Evolutionary conservation across 2,329 filamentous ascomycete genomes (phyloP).

Genomic region (Hyphodiscus sp.): DNA sequence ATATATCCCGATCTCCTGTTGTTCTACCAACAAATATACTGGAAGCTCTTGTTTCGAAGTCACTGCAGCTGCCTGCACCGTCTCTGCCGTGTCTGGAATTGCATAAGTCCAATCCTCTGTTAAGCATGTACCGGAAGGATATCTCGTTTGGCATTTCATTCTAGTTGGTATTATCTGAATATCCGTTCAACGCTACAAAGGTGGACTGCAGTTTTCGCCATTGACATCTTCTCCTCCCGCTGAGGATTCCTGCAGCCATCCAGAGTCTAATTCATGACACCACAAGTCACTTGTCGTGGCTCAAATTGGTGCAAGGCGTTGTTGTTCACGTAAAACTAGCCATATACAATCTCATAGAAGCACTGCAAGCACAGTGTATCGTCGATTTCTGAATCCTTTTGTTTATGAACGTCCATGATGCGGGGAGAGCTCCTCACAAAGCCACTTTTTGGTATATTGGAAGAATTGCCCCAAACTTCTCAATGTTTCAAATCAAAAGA

Average conservation of each 20-base stretch:
- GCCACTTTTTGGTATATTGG: not conserved
- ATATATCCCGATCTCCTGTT: not conserved
- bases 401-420: not conserved
- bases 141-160: not conserved
- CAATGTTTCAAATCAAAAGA: not conserved
- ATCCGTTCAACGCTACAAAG: constrained; percentile 7
- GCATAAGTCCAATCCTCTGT: not conserved
- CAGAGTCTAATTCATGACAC: constrained; percentile 4
- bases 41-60: not conserved
- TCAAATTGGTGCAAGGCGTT: not conserved
- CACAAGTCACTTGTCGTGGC: not conserved
- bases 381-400: not conserved
- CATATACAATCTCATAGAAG: not conserved
- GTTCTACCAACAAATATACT: not conserved
- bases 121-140: not conserved
- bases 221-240: constrained; percentile 1
- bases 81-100: not conserved
- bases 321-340: not conserved
- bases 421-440: not conserved
- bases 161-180: not conserved
- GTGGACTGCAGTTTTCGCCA: constrained; percentile 1
- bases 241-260: constrained; percentile 13
- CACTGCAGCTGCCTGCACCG: not conserved
- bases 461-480: not conserved
- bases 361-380: not conserved